phyloP scores from a whole-genome alignment of 2,329 filamentous ascomycete genomes.

The Fusarium sp. region DNA sequence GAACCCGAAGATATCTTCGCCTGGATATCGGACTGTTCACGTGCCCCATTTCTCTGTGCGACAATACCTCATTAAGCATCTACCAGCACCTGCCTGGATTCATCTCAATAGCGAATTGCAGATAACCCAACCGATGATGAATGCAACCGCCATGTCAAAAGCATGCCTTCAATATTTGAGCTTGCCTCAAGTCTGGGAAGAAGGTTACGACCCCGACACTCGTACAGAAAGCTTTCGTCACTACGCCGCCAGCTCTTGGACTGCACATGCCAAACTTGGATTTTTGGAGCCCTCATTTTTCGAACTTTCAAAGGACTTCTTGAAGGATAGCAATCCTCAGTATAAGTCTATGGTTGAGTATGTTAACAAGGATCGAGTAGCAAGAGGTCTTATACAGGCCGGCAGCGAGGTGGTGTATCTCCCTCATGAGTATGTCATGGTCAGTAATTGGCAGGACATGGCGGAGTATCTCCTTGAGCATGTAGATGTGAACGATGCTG shows the following conservation, averaged over 20 bases:
- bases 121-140: rapidly evolving
- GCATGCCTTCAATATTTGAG: neutral
- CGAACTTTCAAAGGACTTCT: rapidly evolving
- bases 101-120: rapidly evolving
- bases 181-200: neutral
- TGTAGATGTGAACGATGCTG: rapidly evolving
- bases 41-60: conserved; percentile 43
- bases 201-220: rapidly evolving
- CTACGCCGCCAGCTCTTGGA: rapidly evolving
- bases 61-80: conserved; percentile 13
- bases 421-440: too few species aligned
- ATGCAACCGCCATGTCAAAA: neutral
- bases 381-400: too few species aligned
- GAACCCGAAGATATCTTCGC: rapidly evolving
- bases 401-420: too few species aligned
- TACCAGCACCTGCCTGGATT: neutral
- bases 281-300: neutral
- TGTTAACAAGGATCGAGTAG: rapidly evolving
- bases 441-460: rapidly evolving
- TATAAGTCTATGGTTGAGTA: rapidly evolving
- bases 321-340: neutral
- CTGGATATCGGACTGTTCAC: conserved; percentile 5
- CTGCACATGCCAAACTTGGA: rapidly evolving
- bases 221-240: rapidly evolving
- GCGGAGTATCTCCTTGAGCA: rapidly evolving